These are phyloP conservation scores for Glaciozyma antarctica DNA, from an alignment of 768 basidiomycete species.

Conservation along the genomic window DNA sequence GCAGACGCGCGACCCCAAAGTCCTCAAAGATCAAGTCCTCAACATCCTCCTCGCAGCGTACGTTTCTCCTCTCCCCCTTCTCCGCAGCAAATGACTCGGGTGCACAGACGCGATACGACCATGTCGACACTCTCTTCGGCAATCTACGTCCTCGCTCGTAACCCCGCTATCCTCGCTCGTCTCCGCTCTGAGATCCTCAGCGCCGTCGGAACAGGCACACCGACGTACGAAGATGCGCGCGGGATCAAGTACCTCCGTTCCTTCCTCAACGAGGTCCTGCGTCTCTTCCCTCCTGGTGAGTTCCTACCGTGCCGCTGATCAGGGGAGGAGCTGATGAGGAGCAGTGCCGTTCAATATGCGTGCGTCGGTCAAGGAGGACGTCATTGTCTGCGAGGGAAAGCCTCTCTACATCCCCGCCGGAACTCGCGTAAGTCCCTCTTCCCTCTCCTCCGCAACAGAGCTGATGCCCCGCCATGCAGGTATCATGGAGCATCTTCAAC, in stretches of 20 bases:
- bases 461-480: slow-evolving; percentile 14
- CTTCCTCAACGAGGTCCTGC: slow-evolving; percentile 40
- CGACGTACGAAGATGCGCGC: slow-evolving; percentile 33
- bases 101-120: slow-evolving; percentile 27
- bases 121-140: slow-evolving; percentile 39
- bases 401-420: background rate
- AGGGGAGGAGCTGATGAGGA: background rate
- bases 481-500: slow-evolving; percentile 51
- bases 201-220: slow-evolving; percentile 36
- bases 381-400: background rate
- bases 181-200: slow-evolving; percentile 40
- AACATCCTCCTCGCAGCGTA: slow-evolving; percentile 3
- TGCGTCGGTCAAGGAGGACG: background rate
- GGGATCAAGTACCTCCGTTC: slow-evolving; percentile 20
- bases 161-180: slow-evolving; percentile 37
- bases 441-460: background rate
- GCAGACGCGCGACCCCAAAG: background rate
- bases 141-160: slow-evolving; percentile 39
- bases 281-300: slow-evolving; percentile 39
- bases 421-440: background rate
- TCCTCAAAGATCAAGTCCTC: background rate
- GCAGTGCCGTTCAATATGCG: background rate
- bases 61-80: background rate
- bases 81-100: no score
- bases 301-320: background rate